Base-by-base conservation (phyloP, 768 basidiomycete species). In the Mycena filopes region DNA sequence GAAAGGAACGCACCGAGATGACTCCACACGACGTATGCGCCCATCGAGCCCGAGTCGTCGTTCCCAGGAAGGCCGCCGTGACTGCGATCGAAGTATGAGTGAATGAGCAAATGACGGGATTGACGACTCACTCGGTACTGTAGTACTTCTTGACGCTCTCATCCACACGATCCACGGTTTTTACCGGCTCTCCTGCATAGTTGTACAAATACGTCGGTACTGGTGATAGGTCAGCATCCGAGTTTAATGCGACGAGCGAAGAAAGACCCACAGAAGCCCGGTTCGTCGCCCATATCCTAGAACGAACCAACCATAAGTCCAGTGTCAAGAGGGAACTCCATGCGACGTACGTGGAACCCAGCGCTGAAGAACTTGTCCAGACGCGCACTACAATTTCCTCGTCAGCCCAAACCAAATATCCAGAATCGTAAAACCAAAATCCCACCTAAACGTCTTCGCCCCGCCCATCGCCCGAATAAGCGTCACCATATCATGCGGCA, bases 171-270 rank as follows among this genome's bases (percentile, higher is more conserved):
- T 68, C 67, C 26, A 68, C 67, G 2, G 67, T 68, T 40, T 68
- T 68, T 38, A n/a, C 29, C 15, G 67, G 67, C 23, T 68, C 47
- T 15, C 67, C 67, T 33, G 65, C 50, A 15, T 68, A 68, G 58
- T 68, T 68, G 67, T 68, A 68, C 10, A 68, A 55, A 49, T 68
- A 68, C 13, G 67, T 68, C 2, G 67, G 67, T 10, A 68, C 67
- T 68, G 21, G n/a, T 7, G 9, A 1, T 7, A 53, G 9, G 18
- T 21, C 41, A 9, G n/a, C n/a, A n/a, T 13, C 8, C 20, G 9
- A 25, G 40, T n/a, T 10, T 10, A 18, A 20, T 49, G 28, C 41
- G 12, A 45, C 6, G 1, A 1, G 36, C 4, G 4, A 11, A 18
- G 13, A 29, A 41, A 36, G 25, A 57, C 66, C 10, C 18, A 68